Conservation (phyloP, 768 basidiomycete species). For the Boletus rufocinnamomeus region DNA sequence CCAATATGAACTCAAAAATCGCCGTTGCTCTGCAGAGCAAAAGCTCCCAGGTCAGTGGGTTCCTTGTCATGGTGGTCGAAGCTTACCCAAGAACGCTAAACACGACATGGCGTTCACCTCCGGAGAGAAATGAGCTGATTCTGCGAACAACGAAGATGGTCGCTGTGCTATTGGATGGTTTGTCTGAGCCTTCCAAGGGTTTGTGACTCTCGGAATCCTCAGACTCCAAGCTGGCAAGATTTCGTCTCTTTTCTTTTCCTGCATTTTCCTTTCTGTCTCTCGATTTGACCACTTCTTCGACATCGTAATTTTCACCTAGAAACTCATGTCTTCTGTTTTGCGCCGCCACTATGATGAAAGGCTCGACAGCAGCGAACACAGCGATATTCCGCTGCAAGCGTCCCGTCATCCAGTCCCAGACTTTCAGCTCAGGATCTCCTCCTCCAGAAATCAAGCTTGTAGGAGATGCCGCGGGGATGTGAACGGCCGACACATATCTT, state of each 20-base stretch:
- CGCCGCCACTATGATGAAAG: constrained; percentile 44
- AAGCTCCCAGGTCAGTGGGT: constrained; percentile 1
- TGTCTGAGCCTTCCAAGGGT: constrained; percentile 11
- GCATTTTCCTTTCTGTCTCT: constrained; percentile 20
- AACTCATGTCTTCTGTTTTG: constrained; percentile 31
- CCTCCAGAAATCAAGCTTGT: constrained; percentile 78
- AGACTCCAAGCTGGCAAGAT: constrained; percentile 23
- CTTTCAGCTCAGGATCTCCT: constrained; percentile 72
- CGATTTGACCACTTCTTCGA: constrained; percentile 15
- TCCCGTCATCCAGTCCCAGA: constrained; percentile 83
- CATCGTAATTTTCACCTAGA: constrained; percentile 34
- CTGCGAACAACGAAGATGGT: constrained; percentile 57
- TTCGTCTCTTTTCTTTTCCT: constrained; percentile 27
- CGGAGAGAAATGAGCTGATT: constrained; percentile 49
- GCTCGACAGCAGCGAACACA: constrained; percentile 49
- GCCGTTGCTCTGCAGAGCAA: constrained; percentile 58
- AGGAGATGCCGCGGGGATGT: constrained; percentile 55
- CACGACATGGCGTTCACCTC: constrained; percentile 45
- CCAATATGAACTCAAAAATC: constrained; percentile 53
- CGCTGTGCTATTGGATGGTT: constrained; percentile 31
- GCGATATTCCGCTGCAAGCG: constrained; percentile 50
- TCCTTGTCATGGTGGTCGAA: neutral
- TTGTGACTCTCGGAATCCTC: constrained; percentile 13
- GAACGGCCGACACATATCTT: constrained; percentile 84
- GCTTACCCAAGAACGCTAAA: constrained; percentile 78